Base-by-base conservation (phyloP, 2,329 filamentous ascomycete genomes). In the Epichloe elymi region DNA sequence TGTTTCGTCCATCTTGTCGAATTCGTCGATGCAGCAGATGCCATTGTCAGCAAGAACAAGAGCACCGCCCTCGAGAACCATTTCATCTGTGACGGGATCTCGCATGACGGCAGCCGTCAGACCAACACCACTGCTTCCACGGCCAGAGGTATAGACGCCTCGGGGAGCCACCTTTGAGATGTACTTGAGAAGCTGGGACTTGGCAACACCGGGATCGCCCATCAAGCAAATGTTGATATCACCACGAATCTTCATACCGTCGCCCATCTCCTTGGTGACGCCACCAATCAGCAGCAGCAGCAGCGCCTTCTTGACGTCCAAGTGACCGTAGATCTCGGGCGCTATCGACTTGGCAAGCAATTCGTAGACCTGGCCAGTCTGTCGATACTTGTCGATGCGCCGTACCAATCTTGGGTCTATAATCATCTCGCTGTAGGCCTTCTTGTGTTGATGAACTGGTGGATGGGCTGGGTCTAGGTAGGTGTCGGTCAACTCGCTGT, bases 141-240 rank as follows among this genome's bases (percentile, higher is more conserved):
- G 84, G 55, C 86, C 86, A 4, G 85, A 87, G 5, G 86, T 90
- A 69, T 90, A 90, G 12, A 90, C 84, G 60, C 89, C 90, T 56
- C 93, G 87, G 55, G 93, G 93, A 1, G 93, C 91, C 33, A 98
- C 93, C 72, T 98, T 97, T 57, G 89, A 88, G 65, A 98, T 97
- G 67, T 98, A 98, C 71, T 96, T 97, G 58, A 98, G 78, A 58
- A 98, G 74, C 73, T 98, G 93, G 38, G 93, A 98, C 73, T 98
- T 98, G 72, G 93, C 93, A 64, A 98, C 93, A 88, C 93, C 93
- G 65, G 93, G 93, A 63, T 98, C 93, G 76, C 93, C 93, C 93
- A 98, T 98, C 63, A 98, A 73, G 67, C 93, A 97, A 56, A 98
- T 85, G 70, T 98, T 98, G 74, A 98, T 95, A 64, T 98, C 93